Evolutionary conservation across 2,329 filamentous ascomycete genomes (phyloP).

Genomic region (Calycina herbarum): DNA sequence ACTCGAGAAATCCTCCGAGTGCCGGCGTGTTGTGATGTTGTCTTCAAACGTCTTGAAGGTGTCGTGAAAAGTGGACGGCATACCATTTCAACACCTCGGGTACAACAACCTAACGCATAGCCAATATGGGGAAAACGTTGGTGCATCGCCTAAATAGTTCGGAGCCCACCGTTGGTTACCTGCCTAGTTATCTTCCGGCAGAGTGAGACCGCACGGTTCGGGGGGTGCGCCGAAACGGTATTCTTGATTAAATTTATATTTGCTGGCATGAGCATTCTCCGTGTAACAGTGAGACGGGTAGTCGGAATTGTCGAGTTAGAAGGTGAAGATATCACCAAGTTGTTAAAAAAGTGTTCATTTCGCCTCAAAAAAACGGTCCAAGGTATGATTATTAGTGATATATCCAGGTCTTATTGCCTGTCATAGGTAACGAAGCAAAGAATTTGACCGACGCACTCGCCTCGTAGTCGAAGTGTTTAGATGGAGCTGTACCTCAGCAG

Average conservation of each 20-base stretch:
- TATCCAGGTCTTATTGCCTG: too few relatives aligned
- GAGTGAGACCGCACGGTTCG: not conserved
- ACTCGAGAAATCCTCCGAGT: not conserved
- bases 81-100: not conserved
- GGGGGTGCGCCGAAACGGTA: not conserved
- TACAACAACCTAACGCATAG: not conserved
- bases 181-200: not conserved
- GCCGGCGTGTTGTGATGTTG: not conserved
- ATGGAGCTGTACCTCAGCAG: too few relatives aligned
- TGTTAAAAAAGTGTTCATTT: too few relatives aligned
- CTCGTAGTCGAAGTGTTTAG: too few relatives aligned
- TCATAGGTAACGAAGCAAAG: too few relatives aligned
- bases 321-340: too few relatives aligned
- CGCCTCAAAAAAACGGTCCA: too few relatives aligned
- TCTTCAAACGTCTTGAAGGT: not conserved
- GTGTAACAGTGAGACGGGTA: slow-evolving; percentile 3
- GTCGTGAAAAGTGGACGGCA: not conserved
- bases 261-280: not conserved
- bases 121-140: not conserved
- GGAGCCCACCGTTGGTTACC: not conserved
- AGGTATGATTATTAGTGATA: too few relatives aligned
- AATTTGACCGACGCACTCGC: too few relatives aligned
- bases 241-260: not conserved
- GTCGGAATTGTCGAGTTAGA: not conserved
- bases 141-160: not conserved